These are phyloP conservation scores for Schwanniomyces yamadae DNA, from an alignment of 805 yeast genomes.

Conservation along the genomic window DNA sequence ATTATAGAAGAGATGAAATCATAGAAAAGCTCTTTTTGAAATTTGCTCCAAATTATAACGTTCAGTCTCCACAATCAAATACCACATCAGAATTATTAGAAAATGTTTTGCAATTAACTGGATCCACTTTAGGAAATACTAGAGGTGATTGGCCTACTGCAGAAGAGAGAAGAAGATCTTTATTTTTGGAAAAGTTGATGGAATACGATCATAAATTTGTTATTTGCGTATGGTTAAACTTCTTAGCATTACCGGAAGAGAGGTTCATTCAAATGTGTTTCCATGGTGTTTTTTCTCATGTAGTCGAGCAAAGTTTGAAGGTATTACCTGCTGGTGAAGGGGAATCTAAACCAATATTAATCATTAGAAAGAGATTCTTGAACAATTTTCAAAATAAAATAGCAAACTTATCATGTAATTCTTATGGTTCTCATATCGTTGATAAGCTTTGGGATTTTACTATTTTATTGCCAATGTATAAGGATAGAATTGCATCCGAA, in stretches of 20 bases:
- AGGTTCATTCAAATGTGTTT: conserved; percentile 69
- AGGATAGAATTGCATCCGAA: conserved; percentile 80
- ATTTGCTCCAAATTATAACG: conserved; percentile 39
- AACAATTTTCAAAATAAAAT: conserved; percentile 58
- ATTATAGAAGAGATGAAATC: conserved; percentile 60
- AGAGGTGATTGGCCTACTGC: conserved; percentile 91
- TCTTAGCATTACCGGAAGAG: conserved; percentile 59
- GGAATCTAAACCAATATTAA: conserved; percentile 44
- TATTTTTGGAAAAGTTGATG: conserved; percentile 72
- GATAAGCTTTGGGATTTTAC: conserved; percentile 85
- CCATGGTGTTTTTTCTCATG: conserved; percentile 91
- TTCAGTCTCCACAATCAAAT: conserved; percentile 16
- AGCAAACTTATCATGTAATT: conserved; percentile 69
- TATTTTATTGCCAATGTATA: conserved; percentile 71
- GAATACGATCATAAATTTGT: conserved; percentile 64
- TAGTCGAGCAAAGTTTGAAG: conserved; percentile 61
- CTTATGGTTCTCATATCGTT: conserved; percentile 88
- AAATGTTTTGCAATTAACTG: conserved; percentile 59
- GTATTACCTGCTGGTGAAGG: conserved; percentile 35
- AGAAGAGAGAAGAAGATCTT: conserved; percentile 77
- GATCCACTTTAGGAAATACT: conserved; percentile 78
- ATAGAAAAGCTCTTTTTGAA: conserved; percentile 44
- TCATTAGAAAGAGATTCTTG: conserved; percentile 65
- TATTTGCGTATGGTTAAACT: conserved; percentile 55
- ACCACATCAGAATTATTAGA: conserved; percentile 56